Evolutionary conservation across 2,329 filamentous ascomycete genomes (phyloP), one percentile per base, ranked within the genome.

Genomic region (Penicillium oxalicum): DNA sequence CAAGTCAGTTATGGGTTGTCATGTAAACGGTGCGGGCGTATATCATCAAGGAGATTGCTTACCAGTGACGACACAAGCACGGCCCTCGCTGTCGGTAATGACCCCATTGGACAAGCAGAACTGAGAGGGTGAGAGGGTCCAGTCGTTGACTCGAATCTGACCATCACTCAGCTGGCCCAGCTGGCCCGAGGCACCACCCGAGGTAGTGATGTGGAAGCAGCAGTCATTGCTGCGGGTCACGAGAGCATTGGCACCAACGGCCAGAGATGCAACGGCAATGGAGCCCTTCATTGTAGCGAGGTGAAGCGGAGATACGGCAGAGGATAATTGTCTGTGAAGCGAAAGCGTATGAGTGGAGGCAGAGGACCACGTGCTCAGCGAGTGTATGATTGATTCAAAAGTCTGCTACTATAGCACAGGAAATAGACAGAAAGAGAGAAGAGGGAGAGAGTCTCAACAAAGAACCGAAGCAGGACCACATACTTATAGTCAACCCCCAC

Each of bases 51-150:
- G 25, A 12, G 5, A 43, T 12, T 18, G 18, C 68, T 60, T 63
- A 77, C 74, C 73, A 54, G 80, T 83, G 59, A 82, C 70, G 66
- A 81, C 81, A 60, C 82, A 84, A 9, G 81, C 79, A 40, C 77
- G 71, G 28, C 75, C 75, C 43, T 71, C 69, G 37, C 68, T 62
- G 61, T 84, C 81, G 18, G 69, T 75, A 44, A 85, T 72, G 25
- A 65, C 68, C 28, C 74, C 73, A 50, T 72, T 70, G 12, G 69
- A 67, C 54, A 83, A 71, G 48, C 72, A 79, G 59, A 78, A 84
- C 3, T 72, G 70, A 4, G 71, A 73, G 44, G 71, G 59, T 8
- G 65, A 50, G 8, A 77, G 61, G 28, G 47, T 42, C 8, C 67
- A 67, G 33, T 75, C 74, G 29, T 77, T 75, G 26, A 81, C 73